A percentile compares a stretch with the other conserved stretches of the same genome.
Conservation (phyloP, 129 eudicot genomes). For the Deinandra increscens region DNA sequence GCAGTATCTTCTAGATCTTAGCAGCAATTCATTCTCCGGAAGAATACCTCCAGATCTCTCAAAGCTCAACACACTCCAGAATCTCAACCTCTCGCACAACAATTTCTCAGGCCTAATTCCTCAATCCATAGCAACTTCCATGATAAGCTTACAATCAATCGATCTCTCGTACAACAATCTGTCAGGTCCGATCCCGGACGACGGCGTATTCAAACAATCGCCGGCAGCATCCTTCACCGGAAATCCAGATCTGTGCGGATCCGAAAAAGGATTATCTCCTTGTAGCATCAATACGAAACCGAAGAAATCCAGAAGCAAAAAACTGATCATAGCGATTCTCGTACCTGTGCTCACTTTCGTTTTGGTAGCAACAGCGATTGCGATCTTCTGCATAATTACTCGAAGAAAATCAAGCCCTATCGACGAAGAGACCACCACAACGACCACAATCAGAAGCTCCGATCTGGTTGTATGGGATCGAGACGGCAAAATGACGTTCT, state of each 20-base stretch:
- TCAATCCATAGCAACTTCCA: slow-evolving; percentile 41
- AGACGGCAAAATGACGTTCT: slow-evolving; percentile 54
- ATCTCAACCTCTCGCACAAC: slow-evolving; percentile 73
- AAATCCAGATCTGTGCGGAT: slow-evolving; percentile 73
- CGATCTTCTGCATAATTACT: slow-evolving; percentile 27
- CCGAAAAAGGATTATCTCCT: slow-evolving; percentile 49
- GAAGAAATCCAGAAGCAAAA: slow-evolving; percentile 25
- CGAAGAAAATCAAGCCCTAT: slow-evolving; percentile 30
- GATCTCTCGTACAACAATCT: slow-evolving; percentile 71
- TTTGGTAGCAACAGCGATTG: slow-evolving; percentile 35
- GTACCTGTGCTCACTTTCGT: slow-evolving; percentile 44
- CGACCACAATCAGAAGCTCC: slow-evolving; percentile 18
- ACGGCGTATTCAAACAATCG: slow-evolving; percentile 43
- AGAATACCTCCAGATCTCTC: slow-evolving; percentile 56
- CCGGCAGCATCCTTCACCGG: slow-evolving; percentile 44
- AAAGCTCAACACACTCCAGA: slow-evolving; percentile 49
- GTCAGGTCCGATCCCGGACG: slow-evolving; percentile 59
- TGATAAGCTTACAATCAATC: slow-evolving; percentile 56
- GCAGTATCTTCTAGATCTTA: slow-evolving; percentile 59
- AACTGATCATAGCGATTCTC: slow-evolving; percentile 37
- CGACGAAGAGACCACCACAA: slow-evolving; percentile 36
- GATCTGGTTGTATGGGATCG: slow-evolving; percentile 62
- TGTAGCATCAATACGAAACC: slow-evolving; percentile 30
- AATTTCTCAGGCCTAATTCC: slow-evolving; percentile 71
- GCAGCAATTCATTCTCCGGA: slow-evolving; percentile 70